Evolutionary conservation across 2,329 filamentous ascomycete genomes (phyloP).

Genomic region (Aspergillus sp.): DNA sequence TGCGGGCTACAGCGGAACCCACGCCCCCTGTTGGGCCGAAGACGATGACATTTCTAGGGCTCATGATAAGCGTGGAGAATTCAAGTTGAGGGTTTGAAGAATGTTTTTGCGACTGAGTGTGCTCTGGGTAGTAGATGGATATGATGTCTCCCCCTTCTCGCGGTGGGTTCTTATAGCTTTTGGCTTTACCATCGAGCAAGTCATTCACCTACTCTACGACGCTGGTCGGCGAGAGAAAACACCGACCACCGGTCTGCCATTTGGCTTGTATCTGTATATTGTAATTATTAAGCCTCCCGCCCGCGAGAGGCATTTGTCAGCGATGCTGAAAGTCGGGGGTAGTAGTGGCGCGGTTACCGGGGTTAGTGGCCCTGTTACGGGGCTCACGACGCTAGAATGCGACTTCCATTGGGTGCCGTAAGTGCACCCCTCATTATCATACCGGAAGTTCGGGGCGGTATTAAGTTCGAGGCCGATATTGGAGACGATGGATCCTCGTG

Average conservation of each 20-base stretch:
- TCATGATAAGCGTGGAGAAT: neutral
- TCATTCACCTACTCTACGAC: neutral
- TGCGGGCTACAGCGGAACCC: slow-evolving; percentile 41
- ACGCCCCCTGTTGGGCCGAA: slow-evolving; percentile 53
- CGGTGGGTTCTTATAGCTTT: neutral
- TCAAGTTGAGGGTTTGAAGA: neutral
- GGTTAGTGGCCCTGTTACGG: too few relatives aligned
- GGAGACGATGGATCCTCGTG: too few relatives aligned
- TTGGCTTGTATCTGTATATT: too few relatives aligned
- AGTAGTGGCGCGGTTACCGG: too few relatives aligned
- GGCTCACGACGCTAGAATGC: neutral
- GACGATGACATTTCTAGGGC: slow-evolving; percentile 38
- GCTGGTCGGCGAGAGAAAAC: neutral
- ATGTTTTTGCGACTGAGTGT: neutral
- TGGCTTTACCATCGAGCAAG: neutral
- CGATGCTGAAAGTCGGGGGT: neutral
- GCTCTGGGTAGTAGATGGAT: neutral
- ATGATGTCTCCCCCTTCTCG: neutral
- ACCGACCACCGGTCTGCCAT: too few relatives aligned
- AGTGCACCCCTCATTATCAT: neutral
- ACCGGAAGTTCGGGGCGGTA: too few relatives aligned
- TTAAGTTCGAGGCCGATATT: neutral
- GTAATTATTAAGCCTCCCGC: too few relatives aligned
- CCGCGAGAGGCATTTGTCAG: neutral
- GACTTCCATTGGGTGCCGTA: neutral